Evolutionary conservation across 2,329 filamentous ascomycete genomes (phyloP).

Genomic region (Pseudogymnoascus sp.): DNA sequence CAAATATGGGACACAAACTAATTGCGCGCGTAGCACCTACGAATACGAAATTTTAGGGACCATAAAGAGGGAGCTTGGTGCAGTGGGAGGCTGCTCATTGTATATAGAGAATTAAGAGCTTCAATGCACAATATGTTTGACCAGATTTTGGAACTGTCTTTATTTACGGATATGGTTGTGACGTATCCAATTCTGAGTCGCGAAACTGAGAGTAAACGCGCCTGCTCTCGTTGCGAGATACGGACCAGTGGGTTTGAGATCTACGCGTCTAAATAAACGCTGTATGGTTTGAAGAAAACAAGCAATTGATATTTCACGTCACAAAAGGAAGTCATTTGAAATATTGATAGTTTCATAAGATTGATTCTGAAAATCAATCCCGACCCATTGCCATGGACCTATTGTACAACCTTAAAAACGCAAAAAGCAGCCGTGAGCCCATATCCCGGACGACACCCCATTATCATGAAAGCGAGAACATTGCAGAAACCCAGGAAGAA

Average conservation of each 20-base stretch:
- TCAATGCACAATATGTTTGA: neutral
- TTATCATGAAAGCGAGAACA: constrained; percentile 57
- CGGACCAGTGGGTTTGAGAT: neutral
- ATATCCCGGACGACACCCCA: constrained; percentile 67
- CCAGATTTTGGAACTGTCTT: neutral
- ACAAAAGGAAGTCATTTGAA: constrained; percentile 4
- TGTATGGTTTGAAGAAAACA: neutral
- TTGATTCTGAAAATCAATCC: constrained; percentile 29
- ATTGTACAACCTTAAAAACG: constrained; percentile 64
- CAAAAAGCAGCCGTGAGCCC: constrained; percentile 61
- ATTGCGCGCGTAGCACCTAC: constrained; percentile 22
- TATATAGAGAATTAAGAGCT: constrained; percentile 9
- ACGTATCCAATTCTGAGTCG: neutral
- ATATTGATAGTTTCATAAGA: constrained; percentile 26
- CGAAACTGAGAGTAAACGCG: neutral
- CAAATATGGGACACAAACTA: constrained; percentile 9
- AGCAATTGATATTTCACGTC: constrained; percentile 2
- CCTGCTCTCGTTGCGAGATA: constrained; percentile 5
- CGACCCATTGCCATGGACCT: constrained; percentile 51
- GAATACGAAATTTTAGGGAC: constrained; percentile 15
- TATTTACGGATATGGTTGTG: neutral
- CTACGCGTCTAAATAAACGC: neutral
- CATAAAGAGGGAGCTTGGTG: constrained; percentile 12
- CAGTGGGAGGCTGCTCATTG: neutral
- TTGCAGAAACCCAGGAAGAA: constrained; percentile 48